These are phyloP conservation scores for Fraxinus albicans DNA, from an alignment of 305 asterid species.

Conservation along the genomic window DNA sequence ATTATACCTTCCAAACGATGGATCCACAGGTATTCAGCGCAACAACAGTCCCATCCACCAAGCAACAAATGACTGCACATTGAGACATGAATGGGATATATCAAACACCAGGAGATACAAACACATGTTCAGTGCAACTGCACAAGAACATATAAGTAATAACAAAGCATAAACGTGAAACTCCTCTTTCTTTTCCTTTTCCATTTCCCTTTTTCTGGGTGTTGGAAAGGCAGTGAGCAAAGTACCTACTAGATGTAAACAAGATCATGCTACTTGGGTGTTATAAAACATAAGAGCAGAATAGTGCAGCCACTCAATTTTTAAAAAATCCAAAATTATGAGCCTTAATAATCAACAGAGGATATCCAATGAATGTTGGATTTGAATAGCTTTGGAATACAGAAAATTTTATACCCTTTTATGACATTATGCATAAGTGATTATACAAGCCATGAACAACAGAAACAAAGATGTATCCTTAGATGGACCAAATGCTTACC, in stretches of 20 bases:
- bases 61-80: constrained; percentile 81
- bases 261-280: constrained; percentile 21
- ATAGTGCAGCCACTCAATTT: not conserved
- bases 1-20: constrained; percentile 72
- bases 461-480: not conserved
- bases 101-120: constrained; percentile 19
- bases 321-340: not conserved
- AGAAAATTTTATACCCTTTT: not conserved
- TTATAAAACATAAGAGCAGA: not conserved
- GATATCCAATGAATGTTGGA: constrained; percentile 1
- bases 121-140: not conserved
- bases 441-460: constrained; percentile 16
- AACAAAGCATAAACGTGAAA: not conserved
- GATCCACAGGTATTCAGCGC: constrained; percentile 56
- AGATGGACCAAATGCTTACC: constrained; percentile 38
- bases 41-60: constrained; percentile 73
- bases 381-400: not conserved
- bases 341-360: not conserved
- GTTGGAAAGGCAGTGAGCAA: not conserved
- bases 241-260: not conserved
- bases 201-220: not conserved
- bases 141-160: constrained; percentile 11
- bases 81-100: constrained; percentile 20
- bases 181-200: not conserved
- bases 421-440: not conserved